Conservation (phyloP, 768 basidiomycete species). For the Mycena leptocephala region DNA sequence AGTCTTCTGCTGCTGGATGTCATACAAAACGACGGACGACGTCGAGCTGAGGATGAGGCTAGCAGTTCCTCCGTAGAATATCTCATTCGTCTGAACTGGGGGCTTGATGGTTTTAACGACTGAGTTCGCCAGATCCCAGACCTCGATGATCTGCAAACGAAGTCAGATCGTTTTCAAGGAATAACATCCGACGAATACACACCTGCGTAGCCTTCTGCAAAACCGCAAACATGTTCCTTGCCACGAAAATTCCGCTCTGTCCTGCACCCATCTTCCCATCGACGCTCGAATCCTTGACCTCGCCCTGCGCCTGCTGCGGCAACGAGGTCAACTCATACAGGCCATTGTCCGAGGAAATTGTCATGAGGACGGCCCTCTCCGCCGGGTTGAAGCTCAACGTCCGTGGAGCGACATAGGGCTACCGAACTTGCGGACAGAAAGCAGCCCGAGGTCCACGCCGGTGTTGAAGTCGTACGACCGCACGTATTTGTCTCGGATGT, state of each 20-base stretch:
- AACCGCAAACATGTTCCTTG: slow-evolving; percentile 95
- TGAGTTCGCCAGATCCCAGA: slow-evolving; percentile 93
- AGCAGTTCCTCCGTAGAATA: slow-evolving; percentile 98
- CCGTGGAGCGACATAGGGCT: slow-evolving; percentile 94
- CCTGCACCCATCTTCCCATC: slow-evolving; percentile 95
- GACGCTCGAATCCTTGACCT: slow-evolving; percentile 91
- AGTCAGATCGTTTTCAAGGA: not conserved
- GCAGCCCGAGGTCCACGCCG: slow-evolving; percentile 92
- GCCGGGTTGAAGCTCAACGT: slow-evolving; percentile 98
- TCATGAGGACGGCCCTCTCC: slow-evolving; percentile 93
- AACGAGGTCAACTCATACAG: slow-evolving; percentile 90
- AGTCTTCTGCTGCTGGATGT: slow-evolving; percentile 97
- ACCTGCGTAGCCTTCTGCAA: slow-evolving; percentile 93
- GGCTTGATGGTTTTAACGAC: slow-evolving; percentile 97
- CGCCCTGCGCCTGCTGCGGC: slow-evolving; percentile 81
- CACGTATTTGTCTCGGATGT: slow-evolving; percentile 98
- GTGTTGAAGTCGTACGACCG: slow-evolving; percentile 95
- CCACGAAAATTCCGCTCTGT: slow-evolving; percentile 95
- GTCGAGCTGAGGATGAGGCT: slow-evolving; percentile 93
- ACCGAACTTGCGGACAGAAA: slow-evolving; percentile 96
- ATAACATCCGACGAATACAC: slow-evolving; percentile 17
- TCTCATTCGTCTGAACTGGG: slow-evolving; percentile 95
- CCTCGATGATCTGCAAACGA: slow-evolving; percentile 96
- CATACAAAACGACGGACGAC: no score
- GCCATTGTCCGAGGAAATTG: slow-evolving; percentile 93